These are phyloP conservation scores for Mycosarcoma mackinlayi DNA, from an alignment of 1,284 basidiomycete species.

Conservation along the genomic window DNA sequence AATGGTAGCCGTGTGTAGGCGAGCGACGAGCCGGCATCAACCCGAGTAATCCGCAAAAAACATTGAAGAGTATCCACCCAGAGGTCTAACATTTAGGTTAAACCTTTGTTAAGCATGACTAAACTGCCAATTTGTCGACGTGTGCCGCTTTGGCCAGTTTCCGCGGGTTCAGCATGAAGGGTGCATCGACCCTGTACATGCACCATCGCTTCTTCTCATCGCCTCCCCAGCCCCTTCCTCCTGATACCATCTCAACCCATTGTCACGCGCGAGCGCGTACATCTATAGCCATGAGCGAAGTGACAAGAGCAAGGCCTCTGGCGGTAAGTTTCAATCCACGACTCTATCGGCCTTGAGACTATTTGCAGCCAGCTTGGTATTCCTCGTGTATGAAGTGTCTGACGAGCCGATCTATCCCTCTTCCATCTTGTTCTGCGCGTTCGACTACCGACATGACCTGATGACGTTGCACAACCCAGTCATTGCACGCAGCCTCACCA, in stretches of 20 bases:
- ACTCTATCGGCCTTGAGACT: too few species aligned
- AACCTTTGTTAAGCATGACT: constrained; percentile 17
- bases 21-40: neutral
- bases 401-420: too few species aligned
- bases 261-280: too few species aligned
- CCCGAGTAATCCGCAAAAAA: constrained; percentile 7
- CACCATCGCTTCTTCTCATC: constrained; percentile 4
- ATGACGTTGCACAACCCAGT: constrained; percentile 13
- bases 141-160: constrained; percentile 38
- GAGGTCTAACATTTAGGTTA: constrained; percentile 4
- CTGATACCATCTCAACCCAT: neutral
- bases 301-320: too few species aligned
- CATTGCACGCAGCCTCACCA: constrained; percentile 31
- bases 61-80: too few species aligned
- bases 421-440: too few species aligned
- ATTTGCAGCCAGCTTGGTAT: too few species aligned
- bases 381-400: too few species aligned
- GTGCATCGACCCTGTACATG: neutral
- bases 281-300: too few species aligned
- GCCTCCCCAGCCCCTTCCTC: neutral
- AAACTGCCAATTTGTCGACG: constrained; percentile 23
- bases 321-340: too few species aligned
- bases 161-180: constrained; percentile 6
- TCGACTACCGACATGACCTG: too few species aligned
- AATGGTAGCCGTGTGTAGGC: too few species aligned